Percentiles rank a stretch among this genome's conserved stretches.
These are phyloP conservation scores for Sechiopsis laciniata DNA, from an alignment of 306 rosid genomes.

Conservation along the genomic window DNA sequence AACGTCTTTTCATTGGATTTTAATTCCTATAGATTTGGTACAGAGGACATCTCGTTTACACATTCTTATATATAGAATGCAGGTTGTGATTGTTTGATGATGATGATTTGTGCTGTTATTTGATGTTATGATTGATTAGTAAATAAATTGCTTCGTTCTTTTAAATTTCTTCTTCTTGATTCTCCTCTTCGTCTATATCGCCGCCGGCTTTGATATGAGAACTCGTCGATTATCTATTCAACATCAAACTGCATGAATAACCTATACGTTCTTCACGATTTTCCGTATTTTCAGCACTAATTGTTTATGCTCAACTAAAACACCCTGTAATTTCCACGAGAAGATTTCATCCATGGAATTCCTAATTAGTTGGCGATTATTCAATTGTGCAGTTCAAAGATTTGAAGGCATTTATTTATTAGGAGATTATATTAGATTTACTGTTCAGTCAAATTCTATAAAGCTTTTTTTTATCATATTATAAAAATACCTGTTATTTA, in stretches of 20 bases:
- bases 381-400: background rate
- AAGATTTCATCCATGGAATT: background rate
- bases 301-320: background rate
- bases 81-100: conserved; percentile 14
- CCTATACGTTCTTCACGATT: background rate
- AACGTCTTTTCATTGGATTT: background rate
- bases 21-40: background rate
- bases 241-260: background rate
- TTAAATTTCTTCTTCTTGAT: background rate
- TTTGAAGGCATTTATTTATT: background rate
- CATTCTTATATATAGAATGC: conserved; percentile 18
- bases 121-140: conserved; percentile 9
- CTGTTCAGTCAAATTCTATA: too few species aligned
- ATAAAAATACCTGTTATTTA: too few species aligned
- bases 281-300: background rate
- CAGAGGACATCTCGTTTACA: conserved; percentile 9
- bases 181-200: background rate
- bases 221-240: background rate
- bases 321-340: too few species aligned
- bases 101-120: conserved; percentile 11
- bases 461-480: too few species aligned
- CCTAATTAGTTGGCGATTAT: background rate
- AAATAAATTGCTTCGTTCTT: conserved; percentile 22
- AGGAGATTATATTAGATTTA: too few species aligned
- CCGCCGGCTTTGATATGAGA: background rate